Base-by-base conservation (phyloP, 768 basidiomycete genomes). In the Polyporus arcularius region DNA sequence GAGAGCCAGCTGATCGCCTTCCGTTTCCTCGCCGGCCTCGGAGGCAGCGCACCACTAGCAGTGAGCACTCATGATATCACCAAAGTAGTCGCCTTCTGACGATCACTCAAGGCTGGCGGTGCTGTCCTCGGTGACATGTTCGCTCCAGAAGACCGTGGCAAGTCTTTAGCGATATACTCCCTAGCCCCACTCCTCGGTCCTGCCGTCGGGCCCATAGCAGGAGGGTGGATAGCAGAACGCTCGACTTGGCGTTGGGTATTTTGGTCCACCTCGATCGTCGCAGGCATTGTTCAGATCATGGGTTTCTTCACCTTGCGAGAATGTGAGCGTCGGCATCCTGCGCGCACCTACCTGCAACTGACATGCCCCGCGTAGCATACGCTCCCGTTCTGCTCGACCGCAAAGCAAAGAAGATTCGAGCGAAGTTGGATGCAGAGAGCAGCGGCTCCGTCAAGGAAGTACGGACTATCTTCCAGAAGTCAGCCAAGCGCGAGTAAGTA, bases 101-200 rank as follows among this genome's bases (percentile, higher is more conserved):
- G 35, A 11, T 26, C 11, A 10, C 10, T 5, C 2, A 31, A 72
- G 68, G 62, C 71, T 47, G 91, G 89, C 39, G 90, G 88, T 21
- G 90, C 86, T 6, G 78, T 88, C 5, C 72, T 89, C 1, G 82
- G 83, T n/a, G 88, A 90, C 68, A 75, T 82, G 15, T 89, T 85
- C 82, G 68, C 61, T 14, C 60, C 84, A 0, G 86, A 89, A 67
- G 79, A 90, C 60, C 81, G 88, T 68, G 88, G 89, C 1, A 76
- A 79, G 66, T 87, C 89, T 0, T 79, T 86, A 28, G 81, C 87
- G 0, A 74, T 89, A 0, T 90, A 86, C 67, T 84, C 86, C 0
- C 73, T 90, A 7, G 85, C 86, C 1, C 88, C 88, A 0, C 61
- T 90, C 8, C 72, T 90, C 3, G 89, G 89, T 6, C 86, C 88